A percentile compares a stretch with the other conserved stretches of the same genome.
These are phyloP conservation scores for Dacryopinax spathularia DNA, from an alignment of 768 basidiomycete genomes.

Conservation along the genomic window DNA sequence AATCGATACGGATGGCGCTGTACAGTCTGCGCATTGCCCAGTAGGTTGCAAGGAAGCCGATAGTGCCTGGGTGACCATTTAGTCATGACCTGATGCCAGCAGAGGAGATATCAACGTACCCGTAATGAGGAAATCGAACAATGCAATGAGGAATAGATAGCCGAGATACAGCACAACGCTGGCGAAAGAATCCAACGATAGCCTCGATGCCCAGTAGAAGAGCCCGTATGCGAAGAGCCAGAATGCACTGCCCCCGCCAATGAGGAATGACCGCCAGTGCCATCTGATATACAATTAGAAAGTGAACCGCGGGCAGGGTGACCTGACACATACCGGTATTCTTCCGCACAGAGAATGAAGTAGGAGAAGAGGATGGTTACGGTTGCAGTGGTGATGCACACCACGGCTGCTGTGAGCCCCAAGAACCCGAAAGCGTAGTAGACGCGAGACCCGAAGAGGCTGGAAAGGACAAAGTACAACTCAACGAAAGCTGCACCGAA, in stretches of 20 bases:
- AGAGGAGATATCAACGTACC: constrained; percentile 38
- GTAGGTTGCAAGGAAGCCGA: constrained; percentile 82
- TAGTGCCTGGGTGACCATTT: constrained; percentile 41
- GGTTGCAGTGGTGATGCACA: constrained; percentile 76
- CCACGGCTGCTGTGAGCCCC: constrained; percentile 70
- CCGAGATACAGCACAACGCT: constrained; percentile 79
- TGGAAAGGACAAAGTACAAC: constrained; percentile 80
- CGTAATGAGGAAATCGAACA: constrained; percentile 80
- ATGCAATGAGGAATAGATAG: constrained; percentile 66
- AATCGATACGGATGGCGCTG: constrained; percentile 65
- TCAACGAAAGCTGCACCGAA: constrained; percentile 95
- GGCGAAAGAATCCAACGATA: constrained; percentile 71
- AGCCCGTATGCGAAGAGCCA: constrained; percentile 83
- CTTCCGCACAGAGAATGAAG: constrained; percentile 85
- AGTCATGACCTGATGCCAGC: neutral
- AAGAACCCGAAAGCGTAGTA: constrained; percentile 97
- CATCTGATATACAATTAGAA: constrained; percentile 36
- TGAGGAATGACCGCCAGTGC: constrained; percentile 93
- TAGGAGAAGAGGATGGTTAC: constrained; percentile 81
- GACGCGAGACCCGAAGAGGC: constrained; percentile 77
- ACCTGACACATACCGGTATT: constrained; percentile 49
- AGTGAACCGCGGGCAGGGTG: constrained; percentile 4
- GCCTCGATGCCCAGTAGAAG: constrained; percentile 74
- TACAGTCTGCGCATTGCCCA: constrained; percentile 83
- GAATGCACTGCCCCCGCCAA: constrained; percentile 81